phyloP scores from a whole-genome alignment of 345 rosid species.

The Hevea brasiliensis region DNA sequence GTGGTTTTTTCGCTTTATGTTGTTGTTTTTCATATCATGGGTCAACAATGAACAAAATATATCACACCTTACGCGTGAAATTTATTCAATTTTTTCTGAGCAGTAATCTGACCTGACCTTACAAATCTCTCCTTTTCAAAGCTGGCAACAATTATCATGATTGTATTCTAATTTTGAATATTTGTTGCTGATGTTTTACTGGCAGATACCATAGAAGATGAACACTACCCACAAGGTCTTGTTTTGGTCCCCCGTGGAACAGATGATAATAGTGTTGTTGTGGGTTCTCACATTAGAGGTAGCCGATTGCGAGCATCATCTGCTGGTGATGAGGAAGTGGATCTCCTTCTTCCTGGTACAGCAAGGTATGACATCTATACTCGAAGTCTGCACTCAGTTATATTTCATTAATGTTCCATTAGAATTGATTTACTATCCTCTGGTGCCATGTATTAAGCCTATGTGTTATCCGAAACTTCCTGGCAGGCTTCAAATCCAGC shows the following conservation, averaged over 20 bases:
- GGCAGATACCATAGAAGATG: conserved; percentile 72
- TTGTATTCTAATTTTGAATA: neutral
- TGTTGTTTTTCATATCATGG: neutral
- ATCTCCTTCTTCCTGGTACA: conserved; percentile 97
- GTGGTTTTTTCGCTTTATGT: neutral
- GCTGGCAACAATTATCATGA: neutral
- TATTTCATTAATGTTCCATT: neutral
- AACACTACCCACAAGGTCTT: conserved; percentile 84
- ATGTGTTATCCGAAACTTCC: neutral
- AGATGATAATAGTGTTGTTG: conserved; percentile 64
- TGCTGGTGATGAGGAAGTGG: conserved; percentile 89
- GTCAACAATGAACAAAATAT: neutral
- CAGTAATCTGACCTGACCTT: neutral
- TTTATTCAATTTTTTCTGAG: neutral
- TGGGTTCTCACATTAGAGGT: conserved; percentile 89
- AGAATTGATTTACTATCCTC: no score
- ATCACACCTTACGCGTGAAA: neutral
- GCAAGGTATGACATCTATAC: conserved; percentile 63
- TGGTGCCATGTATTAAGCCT: no score
- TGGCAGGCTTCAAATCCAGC: conserved; percentile 85
- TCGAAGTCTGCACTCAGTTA: neutral
- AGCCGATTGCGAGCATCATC: conserved; percentile 81
- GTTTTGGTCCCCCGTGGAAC: conserved; percentile 86
- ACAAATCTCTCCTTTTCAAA: neutral
- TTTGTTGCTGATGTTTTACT: conserved; percentile 22